Base-by-base conservation (phyloP, 2,329 filamentous ascomycete species). In the Sporothrix pallida region DNA sequence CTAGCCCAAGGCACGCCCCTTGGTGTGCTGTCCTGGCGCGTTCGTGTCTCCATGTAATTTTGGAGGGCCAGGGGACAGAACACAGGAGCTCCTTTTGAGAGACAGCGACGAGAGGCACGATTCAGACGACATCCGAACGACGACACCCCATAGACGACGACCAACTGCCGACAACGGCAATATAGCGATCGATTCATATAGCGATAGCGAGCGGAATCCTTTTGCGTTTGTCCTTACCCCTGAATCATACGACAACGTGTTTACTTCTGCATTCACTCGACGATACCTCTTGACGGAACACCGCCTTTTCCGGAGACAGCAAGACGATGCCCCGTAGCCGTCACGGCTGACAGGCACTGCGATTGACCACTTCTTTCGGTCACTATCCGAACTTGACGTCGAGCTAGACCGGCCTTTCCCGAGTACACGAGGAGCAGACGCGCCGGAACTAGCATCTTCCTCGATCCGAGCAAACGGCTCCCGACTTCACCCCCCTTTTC, bases 321-420 rank as follows among this genome's bases (percentile, higher is more conserved):
- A 65, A 68, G 71, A 72, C 72, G 13, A 74, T 74, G 75, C 67
- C 42, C 72, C 73, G 72, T 69, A 71, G 74, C 74, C 72, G 72
- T 44, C 70, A 68, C 46, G 73, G 68, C 65, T 76, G 54, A 71
- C 73, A 17, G 69, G 70, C 72, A 74, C 56, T 20, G 20, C n/a
- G 20, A 60, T 17, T 37, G 68, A 70, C 13, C 44, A 26, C 60
- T 26, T 3, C 13, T 17, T 23, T 46, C 54, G 48, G 23, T 17
- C 52, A 8, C 20, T 54, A 23, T 10, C 31, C 65, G 56, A 46
- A 3, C 6, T n/a, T 15, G 48, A 44, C 56, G 31, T 31, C 70
- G n/a, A 46, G 44, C 44, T 20, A 12, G 52, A 15, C 48, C 12
- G 42, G 17, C 9, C 10, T 12, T 15, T 7, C 44, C 20, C 31